Conservation (phyloP, 371 early-diverging fungal species). For the Coemansia sp. region DNA sequence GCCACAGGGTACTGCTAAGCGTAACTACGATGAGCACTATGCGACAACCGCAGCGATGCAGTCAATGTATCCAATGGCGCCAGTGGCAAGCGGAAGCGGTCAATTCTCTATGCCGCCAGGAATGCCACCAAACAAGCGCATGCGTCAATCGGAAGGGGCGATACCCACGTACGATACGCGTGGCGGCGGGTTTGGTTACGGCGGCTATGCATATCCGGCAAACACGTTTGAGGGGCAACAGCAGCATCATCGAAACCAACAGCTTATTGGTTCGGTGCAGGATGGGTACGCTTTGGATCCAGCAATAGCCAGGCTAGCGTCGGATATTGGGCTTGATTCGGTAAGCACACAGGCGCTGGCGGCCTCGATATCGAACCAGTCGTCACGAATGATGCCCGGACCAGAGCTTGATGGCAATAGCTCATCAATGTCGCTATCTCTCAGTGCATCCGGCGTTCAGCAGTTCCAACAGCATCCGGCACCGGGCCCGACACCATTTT, state of each 20-base stretch:
- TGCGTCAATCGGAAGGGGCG: conserved; percentile 14
- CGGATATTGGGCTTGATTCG: conserved; percentile 43
- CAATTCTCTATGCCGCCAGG: neutral
- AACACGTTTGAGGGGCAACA: conserved; percentile 11
- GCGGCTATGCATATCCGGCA: neutral
- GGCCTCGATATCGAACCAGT: conserved; percentile 26
- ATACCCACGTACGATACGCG: neutral
- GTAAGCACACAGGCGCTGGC: conserved; percentile 31
- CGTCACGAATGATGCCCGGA: conserved; percentile 1
- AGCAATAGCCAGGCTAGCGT: conserved; percentile 32
- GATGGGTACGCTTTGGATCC: conserved; percentile 11
- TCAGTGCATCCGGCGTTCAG: neutral
- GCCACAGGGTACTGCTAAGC: conserved; percentile 9
- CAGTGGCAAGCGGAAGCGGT: neutral
- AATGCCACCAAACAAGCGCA: conserved; percentile 14
- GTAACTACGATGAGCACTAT: conserved; percentile 4
- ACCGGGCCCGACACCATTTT: neutral
- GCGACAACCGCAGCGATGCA: neutral
- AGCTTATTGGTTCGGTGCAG: neutral
- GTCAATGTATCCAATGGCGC: neutral
- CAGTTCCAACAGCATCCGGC: conserved; percentile 6
- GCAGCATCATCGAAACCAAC: conserved; percentile 3
- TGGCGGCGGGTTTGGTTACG: conserved; percentile 1
- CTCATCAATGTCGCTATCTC: neutral
- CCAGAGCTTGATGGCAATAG: neutral